These are phyloP conservation scores for Leucaena leucocephala DNA, from an alignment of 306 rosid genomes.

Conservation along the genomic window DNA sequence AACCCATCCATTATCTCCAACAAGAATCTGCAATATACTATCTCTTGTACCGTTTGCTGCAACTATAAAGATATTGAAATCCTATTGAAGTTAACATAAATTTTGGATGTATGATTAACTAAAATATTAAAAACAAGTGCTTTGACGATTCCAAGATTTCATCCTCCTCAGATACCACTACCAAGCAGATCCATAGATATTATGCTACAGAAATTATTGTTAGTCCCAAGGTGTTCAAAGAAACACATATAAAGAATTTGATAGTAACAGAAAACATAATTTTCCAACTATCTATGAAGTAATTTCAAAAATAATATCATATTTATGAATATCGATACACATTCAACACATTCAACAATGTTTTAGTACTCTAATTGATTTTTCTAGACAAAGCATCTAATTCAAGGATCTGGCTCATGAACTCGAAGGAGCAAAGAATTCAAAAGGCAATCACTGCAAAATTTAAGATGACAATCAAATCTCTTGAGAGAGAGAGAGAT, in stretches of 20 bases:
- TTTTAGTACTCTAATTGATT: neutral
- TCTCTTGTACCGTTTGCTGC: conserved; percentile 91
- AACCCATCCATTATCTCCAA: conserved; percentile 94
- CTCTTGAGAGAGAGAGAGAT: neutral
- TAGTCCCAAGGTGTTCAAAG: neutral
- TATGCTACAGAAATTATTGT: neutral
- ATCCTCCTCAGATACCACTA: conserved; percentile 17
- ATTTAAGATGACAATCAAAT: neutral
- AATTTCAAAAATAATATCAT: neutral
- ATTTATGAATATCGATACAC: neutral
- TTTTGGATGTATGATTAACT: conserved; percentile 6
- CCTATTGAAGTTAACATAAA: conserved; percentile 19
- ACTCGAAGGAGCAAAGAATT: neutral
- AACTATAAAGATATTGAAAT: conserved; percentile 41
- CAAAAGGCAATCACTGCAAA: neutral
- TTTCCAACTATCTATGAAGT: neutral
- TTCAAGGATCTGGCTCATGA: neutral
- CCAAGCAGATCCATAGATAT: neutral
- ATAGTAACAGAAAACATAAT: neutral
- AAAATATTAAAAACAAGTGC: conserved; percentile 22
- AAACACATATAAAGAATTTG: neutral
- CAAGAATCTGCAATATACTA: conserved; percentile 81
- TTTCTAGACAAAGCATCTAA: neutral
- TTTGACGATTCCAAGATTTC: conserved; percentile 8
- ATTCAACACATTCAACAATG: neutral